Evolutionary conservation across 116 monocot species (phyloP), one percentile per base, ranked within the genome.

Genomic region (Trichopus zeylanicus): DNA sequence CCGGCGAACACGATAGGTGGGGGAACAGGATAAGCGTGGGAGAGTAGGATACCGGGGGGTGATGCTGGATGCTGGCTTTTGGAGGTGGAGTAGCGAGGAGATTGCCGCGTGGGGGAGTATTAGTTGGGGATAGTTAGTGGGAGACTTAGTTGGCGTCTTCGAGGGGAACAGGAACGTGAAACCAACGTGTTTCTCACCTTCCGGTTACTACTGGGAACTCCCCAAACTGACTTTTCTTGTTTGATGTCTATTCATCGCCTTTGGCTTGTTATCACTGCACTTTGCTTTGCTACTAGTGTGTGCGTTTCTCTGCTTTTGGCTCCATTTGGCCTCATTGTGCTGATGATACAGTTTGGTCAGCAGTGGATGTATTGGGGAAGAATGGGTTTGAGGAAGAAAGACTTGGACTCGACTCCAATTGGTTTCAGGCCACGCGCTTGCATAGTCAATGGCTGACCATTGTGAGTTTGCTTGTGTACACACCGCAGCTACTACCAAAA

Each of bases 121-220:
- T 42, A n/a, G 42, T 42, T 42, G 42, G 18, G 42, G 13, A 42
- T 13, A 42, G n/a, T 42, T 42, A 42, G 42, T 42, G 42, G 42
- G 42, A 13, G 42, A 42, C 42, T 42, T 42, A 16, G 42, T 42
- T 51, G 51, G 51, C 6, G 51, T 51, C 51, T 51, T 51, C 51
- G 51, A 21, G 20, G 51, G 51, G 22, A 51, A 51, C 20, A 51
- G 19, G 23, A 20, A 51, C 24, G 51, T 51, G 51, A 51, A 24
- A 51, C 51, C 51, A 51, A 51, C 51, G 51, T 51, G 51, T 51
- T 51, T 51, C 51, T 51, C 51, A 51, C 51, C 51, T 51, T n/a
- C 13, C 13, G 3, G 42, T n/a, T 42, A 42, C 12, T 42, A 42
- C 42, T 15, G 13, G 1, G 42, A 9, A 42, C 42, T 42, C 42